Conservation (phyloP, 768 basidiomycete species). For the Psilocybe tampanensis region DNA sequence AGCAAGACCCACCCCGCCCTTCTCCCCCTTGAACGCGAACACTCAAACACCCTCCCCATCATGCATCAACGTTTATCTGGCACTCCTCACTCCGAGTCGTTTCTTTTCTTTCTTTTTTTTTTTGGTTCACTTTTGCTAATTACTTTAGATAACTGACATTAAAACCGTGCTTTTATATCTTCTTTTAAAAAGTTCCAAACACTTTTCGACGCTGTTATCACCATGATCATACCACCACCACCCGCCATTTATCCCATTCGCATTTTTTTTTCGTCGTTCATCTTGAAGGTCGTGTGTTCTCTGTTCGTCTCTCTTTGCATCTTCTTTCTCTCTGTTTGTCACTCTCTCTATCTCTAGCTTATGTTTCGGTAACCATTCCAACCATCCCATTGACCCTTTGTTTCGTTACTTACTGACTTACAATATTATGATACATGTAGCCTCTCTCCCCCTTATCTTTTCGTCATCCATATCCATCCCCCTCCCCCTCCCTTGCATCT, state of each 20-base stretch:
- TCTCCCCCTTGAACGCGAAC: not conserved
- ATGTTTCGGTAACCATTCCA: too few species aligned
- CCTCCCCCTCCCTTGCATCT: too few species aligned
- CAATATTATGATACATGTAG: too few species aligned
- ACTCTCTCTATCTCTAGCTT: not conserved
- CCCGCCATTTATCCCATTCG: too few species aligned
- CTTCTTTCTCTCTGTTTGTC: not conserved
- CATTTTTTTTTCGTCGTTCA: not conserved
- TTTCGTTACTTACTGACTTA: too few species aligned
- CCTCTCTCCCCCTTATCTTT: too few species aligned
- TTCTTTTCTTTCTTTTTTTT: not conserved
- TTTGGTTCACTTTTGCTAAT: not conserved
- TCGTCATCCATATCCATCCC: too few species aligned
- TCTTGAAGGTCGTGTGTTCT: not conserved
- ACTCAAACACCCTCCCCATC: not conserved
- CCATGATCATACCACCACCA: too few species aligned
- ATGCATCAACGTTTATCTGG: not conserved
- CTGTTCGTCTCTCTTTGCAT: not conserved
- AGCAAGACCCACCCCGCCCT: not conserved
- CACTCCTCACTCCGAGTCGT: not conserved
- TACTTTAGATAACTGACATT: slow-evolving; percentile 6
- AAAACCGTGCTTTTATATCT: not conserved
- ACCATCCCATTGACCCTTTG: too few species aligned
- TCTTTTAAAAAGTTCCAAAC: too few species aligned
- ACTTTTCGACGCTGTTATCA: too few species aligned